Evolutionary conservation across 2,329 filamentous ascomycete species (phyloP).

Genomic region (Botryotinia convoluta): DNA sequence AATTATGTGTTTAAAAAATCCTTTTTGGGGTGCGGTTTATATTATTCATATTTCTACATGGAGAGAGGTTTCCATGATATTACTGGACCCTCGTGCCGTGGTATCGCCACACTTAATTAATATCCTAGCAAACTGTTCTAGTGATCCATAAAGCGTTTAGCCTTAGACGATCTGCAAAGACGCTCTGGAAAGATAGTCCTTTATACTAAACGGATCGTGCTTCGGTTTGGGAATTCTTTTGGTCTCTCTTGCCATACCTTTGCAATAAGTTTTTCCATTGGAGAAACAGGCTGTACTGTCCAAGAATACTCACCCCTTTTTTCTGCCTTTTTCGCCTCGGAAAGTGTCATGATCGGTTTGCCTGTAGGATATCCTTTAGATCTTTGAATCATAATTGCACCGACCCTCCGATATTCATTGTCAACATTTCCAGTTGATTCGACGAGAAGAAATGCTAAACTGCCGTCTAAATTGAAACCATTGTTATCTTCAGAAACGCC

Average conservation of each 20-base stretch:
- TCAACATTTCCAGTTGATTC: conserved; percentile 20
- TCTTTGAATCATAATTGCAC: conserved; percentile 8
- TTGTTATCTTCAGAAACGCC: background rate
- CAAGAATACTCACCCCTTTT: conserved; percentile 6
- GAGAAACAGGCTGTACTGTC: background rate
- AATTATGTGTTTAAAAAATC: background rate
- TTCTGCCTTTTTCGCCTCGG: conserved; percentile 4
- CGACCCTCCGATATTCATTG: conserved; percentile 23
- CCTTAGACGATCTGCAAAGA: background rate
- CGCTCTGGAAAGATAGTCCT: background rate
- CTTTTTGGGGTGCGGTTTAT: background rate
- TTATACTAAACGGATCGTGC: conserved; percentile 12
- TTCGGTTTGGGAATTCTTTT: background rate
- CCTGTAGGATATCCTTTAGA: background rate
- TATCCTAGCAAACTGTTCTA: background rate
- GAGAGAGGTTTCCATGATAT: background rate
- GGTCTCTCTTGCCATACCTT: conserved; percentile 11
- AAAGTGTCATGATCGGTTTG: background rate
- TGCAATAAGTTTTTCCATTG: background rate
- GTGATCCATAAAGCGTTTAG: background rate
- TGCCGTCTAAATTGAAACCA: conserved; percentile 4
- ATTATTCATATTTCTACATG: background rate
- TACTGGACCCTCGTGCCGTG: background rate
- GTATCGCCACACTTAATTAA: background rate
- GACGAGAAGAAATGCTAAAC: conserved; percentile 19